Evolutionary conservation across 228 moss, liverwort and hornwort genomes (phyloP), one percentile per base, ranked within the genome.

Genomic region (Sphagnum magellanicum): DNA sequence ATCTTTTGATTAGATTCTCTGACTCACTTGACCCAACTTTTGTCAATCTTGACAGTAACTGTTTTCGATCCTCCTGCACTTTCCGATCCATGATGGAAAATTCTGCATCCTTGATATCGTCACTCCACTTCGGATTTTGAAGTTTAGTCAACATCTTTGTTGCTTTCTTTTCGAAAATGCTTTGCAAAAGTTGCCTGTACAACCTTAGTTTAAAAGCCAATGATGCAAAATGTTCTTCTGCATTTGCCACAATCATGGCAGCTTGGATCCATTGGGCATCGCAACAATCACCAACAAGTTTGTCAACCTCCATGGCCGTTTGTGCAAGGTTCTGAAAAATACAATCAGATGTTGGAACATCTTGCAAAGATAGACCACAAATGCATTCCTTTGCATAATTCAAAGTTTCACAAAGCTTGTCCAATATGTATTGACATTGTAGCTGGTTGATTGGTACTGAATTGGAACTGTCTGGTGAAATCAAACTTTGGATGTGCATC

Each of bases 261-360:
- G 61, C 61, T 62, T 5, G 61, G 17, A 62, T 8, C 61, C 61
- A 62, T 4, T 1, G 61, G 47, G 10, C 61, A 62, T 62, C 15
- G 61, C 61, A 62, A 62, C 61, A 62, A 16, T 62, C 61, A 62
- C 47, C 61, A 5, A 62, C 15, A 10, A 62, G 61, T 15, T 16
- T 62, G 17, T 62, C 47, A 47, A 62, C 15, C 47, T 16, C 61
- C 61, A 8, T 62, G 17, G 47, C 7, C 17, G 47, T 62, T 62
- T 16, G 8, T 8, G 47, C 47, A 62, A 16, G 47, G 16, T 16
- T 62, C 61, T 62, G 7, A 47, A 16, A 62, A 62, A 62, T 62
- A 5, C 5, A 47, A 15, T 62, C 17, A 62, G 17, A 5, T 62
- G 1, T 47, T 62, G 16, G 16, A 47, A 7, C 61, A 16, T 62